A percentile compares a stretch with the other conserved stretches of the same genome.
These are phyloP conservation scores for Cubamyces sp. DNA, from an alignment of 768 basidiomycete species.

Conservation along the genomic window DNA sequence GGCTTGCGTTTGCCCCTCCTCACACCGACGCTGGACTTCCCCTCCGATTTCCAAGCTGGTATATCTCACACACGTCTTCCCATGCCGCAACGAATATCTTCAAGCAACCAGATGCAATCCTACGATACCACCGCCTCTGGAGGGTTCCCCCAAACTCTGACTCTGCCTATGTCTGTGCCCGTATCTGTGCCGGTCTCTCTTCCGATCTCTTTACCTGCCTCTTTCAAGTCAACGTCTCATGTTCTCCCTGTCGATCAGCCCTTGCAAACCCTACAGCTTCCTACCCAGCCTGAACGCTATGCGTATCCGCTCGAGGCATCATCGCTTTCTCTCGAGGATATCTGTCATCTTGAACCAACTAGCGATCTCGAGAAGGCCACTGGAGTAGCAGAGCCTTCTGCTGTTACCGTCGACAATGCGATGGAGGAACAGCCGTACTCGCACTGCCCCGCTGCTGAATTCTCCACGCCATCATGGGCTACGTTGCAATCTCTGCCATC, in stretches of 20 bases:
- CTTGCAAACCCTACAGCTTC: too few relatives aligned
- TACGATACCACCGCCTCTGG: too few relatives aligned
- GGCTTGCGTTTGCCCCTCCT: conserved; percentile 20
- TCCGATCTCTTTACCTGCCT: neutral
- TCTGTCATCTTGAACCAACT: conserved; percentile 7
- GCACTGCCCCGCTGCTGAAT: conserved; percentile 25
- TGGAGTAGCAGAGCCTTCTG: neutral
- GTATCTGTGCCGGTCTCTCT: neutral
- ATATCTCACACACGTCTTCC: neutral
- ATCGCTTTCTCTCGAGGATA: neutral
- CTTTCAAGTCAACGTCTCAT: neutral
- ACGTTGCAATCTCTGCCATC: neutral
- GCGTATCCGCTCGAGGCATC: neutral
- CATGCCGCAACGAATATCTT: neutral
- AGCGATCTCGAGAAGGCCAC: neutral
- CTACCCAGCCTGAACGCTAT: neutral
- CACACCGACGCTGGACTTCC: neutral
- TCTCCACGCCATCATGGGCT: conserved; percentile 10
- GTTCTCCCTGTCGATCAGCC: neutral
- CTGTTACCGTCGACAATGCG: neutral
- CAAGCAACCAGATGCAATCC: neutral
- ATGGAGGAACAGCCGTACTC: conserved; percentile 23
- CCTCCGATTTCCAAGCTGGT: conserved; percentile 22
- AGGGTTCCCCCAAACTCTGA: neutral
- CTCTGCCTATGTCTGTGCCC: neutral